Conservation (phyloP, 768 basidiomycete genomes). For the Tulasnella sp. region DNA sequence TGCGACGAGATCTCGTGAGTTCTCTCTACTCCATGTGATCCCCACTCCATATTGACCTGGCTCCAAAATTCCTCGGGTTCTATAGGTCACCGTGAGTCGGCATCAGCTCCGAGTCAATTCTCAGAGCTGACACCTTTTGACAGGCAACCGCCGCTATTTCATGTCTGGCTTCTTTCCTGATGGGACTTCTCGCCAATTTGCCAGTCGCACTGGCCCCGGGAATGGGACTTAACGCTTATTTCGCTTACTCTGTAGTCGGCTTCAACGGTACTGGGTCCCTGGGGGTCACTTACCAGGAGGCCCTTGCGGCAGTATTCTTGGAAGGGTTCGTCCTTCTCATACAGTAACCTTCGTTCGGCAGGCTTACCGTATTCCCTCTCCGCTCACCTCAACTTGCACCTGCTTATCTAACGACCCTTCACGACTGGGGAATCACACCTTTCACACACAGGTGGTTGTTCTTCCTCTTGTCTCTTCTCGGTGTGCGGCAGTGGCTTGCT, state of each 20-base stretch:
- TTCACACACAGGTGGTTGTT: constrained; percentile 61
- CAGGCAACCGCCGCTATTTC: constrained; percentile 60
- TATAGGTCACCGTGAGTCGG: constrained; percentile 1
- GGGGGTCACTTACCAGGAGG: constrained; percentile 62
- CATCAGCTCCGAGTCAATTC: not conserved
- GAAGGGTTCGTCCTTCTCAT: constrained; percentile 47
- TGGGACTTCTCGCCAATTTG: constrained; percentile 78
- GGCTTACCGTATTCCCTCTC: not conserved
- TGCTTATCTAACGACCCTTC: no score
- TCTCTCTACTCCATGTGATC: not conserved
- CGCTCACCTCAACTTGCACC: not conserved
- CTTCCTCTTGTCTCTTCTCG: constrained; percentile 63
- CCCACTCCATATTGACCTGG: not conserved
- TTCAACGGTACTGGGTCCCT: constrained; percentile 49
- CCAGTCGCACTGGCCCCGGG: constrained; percentile 81
- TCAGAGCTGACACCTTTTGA: constrained; percentile 27
- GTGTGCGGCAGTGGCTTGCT: constrained; percentile 81
- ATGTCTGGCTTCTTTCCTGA: constrained; percentile 61
- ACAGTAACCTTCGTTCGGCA: not conserved
- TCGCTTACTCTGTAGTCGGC: constrained; percentile 79
- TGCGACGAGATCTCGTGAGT: constrained; percentile 48
- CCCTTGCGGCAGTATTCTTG: constrained; percentile 72
- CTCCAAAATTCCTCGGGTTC: constrained; percentile 28
- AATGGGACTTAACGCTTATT: constrained; percentile 50
- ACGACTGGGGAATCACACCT: no score